These are phyloP conservation scores for Lachnellula cervina DNA, from an alignment of 2,329 filamentous ascomycete genomes.

Conservation along the genomic window DNA sequence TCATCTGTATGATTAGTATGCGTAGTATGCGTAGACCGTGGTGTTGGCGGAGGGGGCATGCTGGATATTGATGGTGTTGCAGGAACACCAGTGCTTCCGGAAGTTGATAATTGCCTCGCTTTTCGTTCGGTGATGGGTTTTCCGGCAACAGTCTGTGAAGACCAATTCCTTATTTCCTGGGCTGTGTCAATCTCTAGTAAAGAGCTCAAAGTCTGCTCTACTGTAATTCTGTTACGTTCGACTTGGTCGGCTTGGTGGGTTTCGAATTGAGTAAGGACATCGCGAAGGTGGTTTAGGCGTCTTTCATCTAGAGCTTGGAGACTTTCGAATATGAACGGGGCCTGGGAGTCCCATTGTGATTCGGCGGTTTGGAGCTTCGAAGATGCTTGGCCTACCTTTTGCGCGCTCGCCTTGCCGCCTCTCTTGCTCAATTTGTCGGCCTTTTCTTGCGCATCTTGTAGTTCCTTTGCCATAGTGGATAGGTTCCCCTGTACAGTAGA, in stretches of 20 bases:
- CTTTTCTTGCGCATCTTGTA: conserved; percentile 79
- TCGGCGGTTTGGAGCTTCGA: conserved; percentile 71
- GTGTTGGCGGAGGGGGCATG: conserved; percentile 26
- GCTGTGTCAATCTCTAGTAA: conserved; percentile 82
- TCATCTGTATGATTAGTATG: conserved; percentile 22
- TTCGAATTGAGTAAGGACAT: conserved; percentile 85
- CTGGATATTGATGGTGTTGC: neutral
- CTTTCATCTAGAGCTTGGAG: conserved; percentile 88
- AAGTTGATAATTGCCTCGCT: conserved; percentile 25
- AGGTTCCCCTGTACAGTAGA: conserved; percentile 78
- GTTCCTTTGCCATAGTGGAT: conserved; percentile 71
- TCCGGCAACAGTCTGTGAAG: conserved; percentile 37
- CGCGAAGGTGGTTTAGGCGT: conserved; percentile 82
- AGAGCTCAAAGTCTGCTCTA: conserved; percentile 74
- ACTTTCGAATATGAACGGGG: conserved; percentile 90
- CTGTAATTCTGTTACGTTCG: conserved; percentile 66
- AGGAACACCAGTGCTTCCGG: conserved; percentile 13
- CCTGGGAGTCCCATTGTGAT: conserved; percentile 88
- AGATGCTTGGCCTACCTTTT: conserved; percentile 71
- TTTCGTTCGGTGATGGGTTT: conserved; percentile 29
- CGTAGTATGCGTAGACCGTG: conserved; percentile 20
- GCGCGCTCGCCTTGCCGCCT: conserved; percentile 67
- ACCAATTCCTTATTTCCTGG: conserved; percentile 78
- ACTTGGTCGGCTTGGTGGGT: conserved; percentile 88
- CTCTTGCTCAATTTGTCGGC: conserved; percentile 80